Percentiles rank a stretch among this genome's conserved stretches.
Conservation (phyloP, 495 filamentous ascomycete genomes). For the Apiosordaria backusii region DNA sequence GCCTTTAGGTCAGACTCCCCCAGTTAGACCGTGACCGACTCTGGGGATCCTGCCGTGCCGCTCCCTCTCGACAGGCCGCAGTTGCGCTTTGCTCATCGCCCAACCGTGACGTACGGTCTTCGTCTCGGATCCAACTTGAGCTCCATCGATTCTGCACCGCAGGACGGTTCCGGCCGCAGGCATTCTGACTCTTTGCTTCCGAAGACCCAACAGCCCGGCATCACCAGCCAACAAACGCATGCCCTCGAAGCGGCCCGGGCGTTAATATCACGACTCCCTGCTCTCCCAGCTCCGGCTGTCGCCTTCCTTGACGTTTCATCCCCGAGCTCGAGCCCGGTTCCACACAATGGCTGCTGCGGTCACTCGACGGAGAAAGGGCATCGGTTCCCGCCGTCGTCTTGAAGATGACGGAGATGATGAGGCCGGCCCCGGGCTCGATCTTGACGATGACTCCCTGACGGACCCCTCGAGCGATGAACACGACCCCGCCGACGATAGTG, state of each 20-base stretch:
- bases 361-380: slow-evolving; percentile 64
- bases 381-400: slow-evolving; percentile 70
- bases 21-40: neutral
- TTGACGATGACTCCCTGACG: slow-evolving; percentile 80
- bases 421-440: slow-evolving; percentile 58
- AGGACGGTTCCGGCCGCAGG: slow-evolving; percentile 28
- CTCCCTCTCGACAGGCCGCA: slow-evolving; percentile 8
- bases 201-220: slow-evolving; percentile 12
- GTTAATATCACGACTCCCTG: slow-evolving; percentile 27
- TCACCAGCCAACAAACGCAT: slow-evolving; percentile 25
- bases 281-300: slow-evolving; percentile 18
- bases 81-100: slow-evolving; percentile 8
- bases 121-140: slow-evolving; percentile 4
- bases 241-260: slow-evolving; percentile 19
- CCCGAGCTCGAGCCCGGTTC: slow-evolving; percentile 14
- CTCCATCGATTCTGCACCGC: slow-evolving; percentile 25
- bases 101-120: neutral
- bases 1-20: slow-evolving; percentile 4
- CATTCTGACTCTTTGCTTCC: slow-evolving; percentile 8
- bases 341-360: slow-evolving; percentile 32
- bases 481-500: slow-evolving; percentile 75
- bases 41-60: neutral
- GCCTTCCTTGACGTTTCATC: slow-evolving; percentile 10
- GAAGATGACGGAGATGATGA: slow-evolving; percentile 81
- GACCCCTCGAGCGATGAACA: slow-evolving; percentile 78